These are phyloP conservation scores for Scedosporium apiospermum DNA, from an alignment of 2,329 filamentous ascomycete species.

Conservation along the genomic window DNA sequence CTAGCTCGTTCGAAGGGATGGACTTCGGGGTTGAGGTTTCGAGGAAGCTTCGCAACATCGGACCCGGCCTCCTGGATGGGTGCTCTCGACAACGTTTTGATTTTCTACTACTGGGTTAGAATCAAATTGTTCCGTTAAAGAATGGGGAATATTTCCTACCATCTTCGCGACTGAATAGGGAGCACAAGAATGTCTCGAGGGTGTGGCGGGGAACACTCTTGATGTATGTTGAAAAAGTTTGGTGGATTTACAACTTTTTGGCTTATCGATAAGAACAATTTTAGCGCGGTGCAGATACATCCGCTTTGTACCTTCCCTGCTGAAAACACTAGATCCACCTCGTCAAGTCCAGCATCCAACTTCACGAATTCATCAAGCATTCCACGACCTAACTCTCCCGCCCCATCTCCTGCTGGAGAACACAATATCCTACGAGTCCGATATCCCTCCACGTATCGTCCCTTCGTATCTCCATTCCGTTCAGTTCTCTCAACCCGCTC, in stretches of 20 bases:
- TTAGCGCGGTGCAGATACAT: neutral
- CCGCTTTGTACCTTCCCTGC: neutral
- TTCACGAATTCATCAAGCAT: neutral
- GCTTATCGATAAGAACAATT: slow-evolving; percentile 6
- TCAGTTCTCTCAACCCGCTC: neutral
- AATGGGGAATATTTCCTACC: neutral
- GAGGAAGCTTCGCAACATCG: slow-evolving; percentile 53
- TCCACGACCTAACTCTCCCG: neutral
- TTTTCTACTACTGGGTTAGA: slow-evolving; percentile 35
- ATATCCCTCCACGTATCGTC: neutral
- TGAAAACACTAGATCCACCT: neutral
- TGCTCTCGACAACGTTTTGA: slow-evolving; percentile 59
- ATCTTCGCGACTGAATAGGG: neutral
- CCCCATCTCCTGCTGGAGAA: too few species aligned
- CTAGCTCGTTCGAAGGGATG: slow-evolving; percentile 87
- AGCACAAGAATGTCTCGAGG: neutral
- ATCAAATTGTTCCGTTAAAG: neutral
- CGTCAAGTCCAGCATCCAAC: neutral
- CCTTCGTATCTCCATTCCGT: neutral
- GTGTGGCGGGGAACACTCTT: neutral
- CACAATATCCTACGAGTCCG: neutral
- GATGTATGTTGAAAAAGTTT: slow-evolving; percentile 4
- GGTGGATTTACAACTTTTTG: slow-evolving; percentile 1
- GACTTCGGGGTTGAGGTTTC: slow-evolving; percentile 72
- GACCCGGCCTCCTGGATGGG: slow-evolving; percentile 59